These are phyloP conservation scores for Ulvella scutata DNA, from an alignment of 139 green algal genomes.

Conservation along the genomic window DNA sequence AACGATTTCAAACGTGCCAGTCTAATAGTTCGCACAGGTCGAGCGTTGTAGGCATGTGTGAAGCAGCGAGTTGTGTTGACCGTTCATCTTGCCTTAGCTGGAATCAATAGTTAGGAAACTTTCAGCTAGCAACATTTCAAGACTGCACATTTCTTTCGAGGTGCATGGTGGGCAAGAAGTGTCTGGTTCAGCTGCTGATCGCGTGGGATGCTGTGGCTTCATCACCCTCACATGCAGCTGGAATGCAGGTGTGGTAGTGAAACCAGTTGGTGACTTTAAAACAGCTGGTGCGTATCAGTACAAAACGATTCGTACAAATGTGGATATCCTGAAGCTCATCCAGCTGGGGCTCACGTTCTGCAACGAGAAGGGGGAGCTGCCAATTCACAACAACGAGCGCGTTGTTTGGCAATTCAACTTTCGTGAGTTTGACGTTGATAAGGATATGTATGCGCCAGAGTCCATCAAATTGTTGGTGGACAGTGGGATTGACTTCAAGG, in stretches of 20 bases:
- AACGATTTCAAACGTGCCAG: too few species aligned
- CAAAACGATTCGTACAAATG: conserved; percentile 80
- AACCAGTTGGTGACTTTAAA: conserved; percentile 91
- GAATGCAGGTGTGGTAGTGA: conserved; percentile 79
- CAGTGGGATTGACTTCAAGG: conserved; percentile 92
- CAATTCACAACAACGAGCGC: conserved; percentile 59
- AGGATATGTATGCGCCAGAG: conserved; percentile 95
- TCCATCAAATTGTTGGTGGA: conserved; percentile 93
- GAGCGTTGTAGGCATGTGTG: too few species aligned
- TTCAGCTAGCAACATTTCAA: too few species aligned
- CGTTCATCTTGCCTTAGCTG: too few species aligned
- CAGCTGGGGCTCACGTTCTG: conserved; percentile 96
- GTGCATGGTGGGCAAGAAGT: too few species aligned
- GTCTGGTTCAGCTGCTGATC: too few species aligned
- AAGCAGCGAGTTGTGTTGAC: too few species aligned
- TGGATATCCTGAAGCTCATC: conserved; percentile 99
- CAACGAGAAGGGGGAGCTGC: conserved; percentile 78
- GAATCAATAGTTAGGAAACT: too few species aligned
- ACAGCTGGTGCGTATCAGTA: conserved; percentile 94
- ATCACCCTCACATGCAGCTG: too few species aligned
- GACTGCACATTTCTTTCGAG: too few species aligned
- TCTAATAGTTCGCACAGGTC: too few species aligned
- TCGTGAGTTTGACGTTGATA: conserved; percentile 71
- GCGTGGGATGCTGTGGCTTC: too few species aligned
- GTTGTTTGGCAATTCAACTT: conserved; percentile 99